Conservation (phyloP, 2,329 filamentous ascomycete species). For the Emmonsia crescens region DNA sequence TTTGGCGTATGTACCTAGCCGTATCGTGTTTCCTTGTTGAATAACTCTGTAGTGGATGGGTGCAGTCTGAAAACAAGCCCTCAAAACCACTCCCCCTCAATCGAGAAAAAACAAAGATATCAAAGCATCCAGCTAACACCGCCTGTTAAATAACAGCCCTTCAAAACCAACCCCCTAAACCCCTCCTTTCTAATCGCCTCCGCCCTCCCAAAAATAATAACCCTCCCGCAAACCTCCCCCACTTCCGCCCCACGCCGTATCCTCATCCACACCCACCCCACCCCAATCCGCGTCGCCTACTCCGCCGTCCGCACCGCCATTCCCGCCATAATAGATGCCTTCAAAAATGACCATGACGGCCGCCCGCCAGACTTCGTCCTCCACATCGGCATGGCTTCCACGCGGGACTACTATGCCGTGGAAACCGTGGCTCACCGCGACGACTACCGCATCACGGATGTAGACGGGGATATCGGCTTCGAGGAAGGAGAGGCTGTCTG, state of each 20-base stretch:
- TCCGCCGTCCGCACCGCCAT: slow-evolving; percentile 51
- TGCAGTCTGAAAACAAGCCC: too few species aligned
- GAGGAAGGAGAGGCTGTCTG: slow-evolving; percentile 36
- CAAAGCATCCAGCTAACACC: not conserved
- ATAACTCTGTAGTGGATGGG: too few species aligned
- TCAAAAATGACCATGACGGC: slow-evolving; percentile 29
- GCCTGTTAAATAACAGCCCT: slow-evolving; percentile 48
- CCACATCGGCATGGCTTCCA: slow-evolving; percentile 70
- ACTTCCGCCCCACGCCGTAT: slow-evolving; percentile 21
- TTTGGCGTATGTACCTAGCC: slow-evolving; percentile 28
- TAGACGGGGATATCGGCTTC: slow-evolving; percentile 45
- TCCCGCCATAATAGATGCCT: slow-evolving; percentile 49
- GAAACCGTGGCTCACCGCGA: slow-evolving; percentile 62
- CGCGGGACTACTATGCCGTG: slow-evolving; percentile 54
- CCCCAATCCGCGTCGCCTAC: slow-evolving; percentile 63
- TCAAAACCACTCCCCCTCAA: slow-evolving; percentile 5
- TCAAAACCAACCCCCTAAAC: slow-evolving; percentile 62
- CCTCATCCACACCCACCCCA: slow-evolving; percentile 44
- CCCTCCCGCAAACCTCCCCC: slow-evolving; percentile 23
- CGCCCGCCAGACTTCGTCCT: slow-evolving; percentile 53
- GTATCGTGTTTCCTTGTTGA: not conserved
- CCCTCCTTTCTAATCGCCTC: slow-evolving; percentile 71
- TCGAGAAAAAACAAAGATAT: not conserved
- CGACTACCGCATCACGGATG: slow-evolving; percentile 59
- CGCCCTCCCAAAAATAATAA: slow-evolving; percentile 54